Percentiles rank a stretch among this genome's conserved stretches.
Conservation (phyloP, 2,329 filamentous ascomycete genomes). For the Hirsutella thompsonii region DNA sequence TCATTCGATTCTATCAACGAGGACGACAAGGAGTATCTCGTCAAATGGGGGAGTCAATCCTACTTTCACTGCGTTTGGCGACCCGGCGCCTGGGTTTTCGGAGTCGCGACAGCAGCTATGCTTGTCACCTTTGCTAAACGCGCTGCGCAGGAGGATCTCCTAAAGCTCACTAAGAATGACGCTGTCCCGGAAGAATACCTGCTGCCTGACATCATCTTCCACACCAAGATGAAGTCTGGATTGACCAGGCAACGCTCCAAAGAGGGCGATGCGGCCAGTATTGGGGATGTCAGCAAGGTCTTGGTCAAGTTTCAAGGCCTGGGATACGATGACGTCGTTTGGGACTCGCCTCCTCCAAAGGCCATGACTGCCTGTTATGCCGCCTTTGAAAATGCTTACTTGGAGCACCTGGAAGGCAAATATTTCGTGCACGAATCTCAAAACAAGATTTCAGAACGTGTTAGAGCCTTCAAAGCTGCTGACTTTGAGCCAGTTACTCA, state of each 20-base stretch:
- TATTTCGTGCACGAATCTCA: conserved; percentile 50
- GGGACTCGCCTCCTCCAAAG: conserved; percentile 66
- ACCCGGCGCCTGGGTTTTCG: conserved; percentile 80
- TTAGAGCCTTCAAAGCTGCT: conserved; percentile 51
- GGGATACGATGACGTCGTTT: conserved; percentile 79
- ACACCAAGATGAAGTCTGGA: conserved; percentile 45
- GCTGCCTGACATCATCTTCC: conserved; percentile 77
- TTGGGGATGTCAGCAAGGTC: conserved; percentile 59
- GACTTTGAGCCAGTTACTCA: conserved; percentile 56
- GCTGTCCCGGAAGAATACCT: conserved; percentile 83
- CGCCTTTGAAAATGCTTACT: conserved; percentile 72
- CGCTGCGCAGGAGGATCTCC: conserved; percentile 40
- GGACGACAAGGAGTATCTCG: conserved; percentile 78
- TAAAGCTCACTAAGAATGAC: conserved; percentile 57
- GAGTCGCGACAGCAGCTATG: conserved; percentile 49
- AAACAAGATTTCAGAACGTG: conserved; percentile 49
- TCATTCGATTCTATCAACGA: conserved; percentile 32
- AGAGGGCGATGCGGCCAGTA: conserved; percentile 56
- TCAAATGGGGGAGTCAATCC: conserved; percentile 75
- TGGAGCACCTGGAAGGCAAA: conserved; percentile 70
- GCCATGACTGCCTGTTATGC: conserved; percentile 56
- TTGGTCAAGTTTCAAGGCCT: conserved; percentile 89
- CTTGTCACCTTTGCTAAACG: conserved; percentile 66
- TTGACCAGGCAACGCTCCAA: conserved; percentile 43
- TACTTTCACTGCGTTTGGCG: conserved; percentile 80